Conservation (phyloP, 768 basidiomycete genomes). For the Vararia minispora region DNA sequence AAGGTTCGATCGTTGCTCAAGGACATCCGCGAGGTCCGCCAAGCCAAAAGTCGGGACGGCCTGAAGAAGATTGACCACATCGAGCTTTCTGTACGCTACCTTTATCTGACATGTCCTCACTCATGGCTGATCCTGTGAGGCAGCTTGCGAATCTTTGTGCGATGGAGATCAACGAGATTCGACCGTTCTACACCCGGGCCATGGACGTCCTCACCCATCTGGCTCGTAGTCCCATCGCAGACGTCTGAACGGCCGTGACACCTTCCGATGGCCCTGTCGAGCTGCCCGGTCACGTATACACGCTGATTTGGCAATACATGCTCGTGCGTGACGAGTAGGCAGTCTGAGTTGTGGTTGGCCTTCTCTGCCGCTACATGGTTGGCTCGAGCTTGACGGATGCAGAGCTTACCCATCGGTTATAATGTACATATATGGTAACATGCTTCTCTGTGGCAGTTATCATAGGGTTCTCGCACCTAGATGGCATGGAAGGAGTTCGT, state of each 20-base stretch:
- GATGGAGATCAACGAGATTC: slow-evolving; percentile 91
- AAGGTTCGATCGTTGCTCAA: slow-evolving; percentile 79
- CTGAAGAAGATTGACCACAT: slow-evolving; percentile 69
- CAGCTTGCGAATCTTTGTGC: slow-evolving; percentile 79
- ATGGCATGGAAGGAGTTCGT: too few relatives aligned
- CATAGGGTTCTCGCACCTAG: too few relatives aligned
- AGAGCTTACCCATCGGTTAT: too few relatives aligned
- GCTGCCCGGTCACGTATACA: too few relatives aligned
- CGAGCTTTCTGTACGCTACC: slow-evolving; percentile 56
- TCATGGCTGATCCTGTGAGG: neutral
- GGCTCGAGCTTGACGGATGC: too few relatives aligned
- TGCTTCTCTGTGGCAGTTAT: too few relatives aligned
- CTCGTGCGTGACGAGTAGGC: too few relatives aligned
- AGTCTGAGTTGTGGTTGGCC: too few relatives aligned
- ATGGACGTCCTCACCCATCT: slow-evolving; percentile 67
- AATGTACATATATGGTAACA: too few relatives aligned
- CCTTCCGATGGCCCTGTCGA: too few relatives aligned
- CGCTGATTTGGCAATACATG: too few relatives aligned
- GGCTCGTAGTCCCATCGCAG: slow-evolving; percentile 15
- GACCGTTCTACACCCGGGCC: slow-evolving; percentile 77
- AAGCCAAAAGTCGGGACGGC: slow-evolving; percentile 87
- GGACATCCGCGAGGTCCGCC: slow-evolving; percentile 91
- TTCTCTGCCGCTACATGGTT: too few relatives aligned
- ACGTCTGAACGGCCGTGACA: slow-evolving; percentile 4
- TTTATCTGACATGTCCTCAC: neutral